These are phyloP conservation scores for Ilex paraguariensis DNA, from an alignment of 305 asterid species.

Conservation along the genomic window DNA sequence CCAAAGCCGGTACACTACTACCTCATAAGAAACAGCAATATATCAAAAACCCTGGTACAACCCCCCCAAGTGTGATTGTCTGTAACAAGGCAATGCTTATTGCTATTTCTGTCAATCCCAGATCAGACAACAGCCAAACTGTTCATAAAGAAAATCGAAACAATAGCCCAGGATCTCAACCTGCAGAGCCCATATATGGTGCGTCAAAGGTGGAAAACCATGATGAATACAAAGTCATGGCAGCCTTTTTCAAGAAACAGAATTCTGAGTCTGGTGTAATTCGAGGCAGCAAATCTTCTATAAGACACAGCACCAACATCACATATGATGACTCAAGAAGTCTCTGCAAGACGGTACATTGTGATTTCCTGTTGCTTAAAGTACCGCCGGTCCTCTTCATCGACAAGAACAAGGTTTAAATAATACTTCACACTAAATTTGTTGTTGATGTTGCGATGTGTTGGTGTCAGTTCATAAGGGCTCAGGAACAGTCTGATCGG, in stretches of 20 bases:
- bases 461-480: conserved; percentile 93
- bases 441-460: conserved; percentile 84
- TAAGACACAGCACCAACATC: too few species aligned
- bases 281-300: too few species aligned
- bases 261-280: too few species aligned
- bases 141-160: background rate
- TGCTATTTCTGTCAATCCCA: background rate
- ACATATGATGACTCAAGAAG: conserved; percentile 17
- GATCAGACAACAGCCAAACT: background rate
- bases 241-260: too few species aligned
- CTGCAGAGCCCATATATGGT: too few species aligned
- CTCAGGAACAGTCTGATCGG: conserved; percentile 91
- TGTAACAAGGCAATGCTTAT: background rate
- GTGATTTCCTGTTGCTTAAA: conserved; percentile 95
- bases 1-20: too few species aligned
- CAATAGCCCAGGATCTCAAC: too few species aligned
- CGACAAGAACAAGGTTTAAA: conserved; percentile 91
- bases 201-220: too few species aligned
- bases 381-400: conserved; percentile 94
- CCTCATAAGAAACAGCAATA: too few species aligned
- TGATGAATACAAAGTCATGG: too few species aligned
- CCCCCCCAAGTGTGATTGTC: background rate
- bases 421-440: conserved; percentile 89
- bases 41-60: too few species aligned
- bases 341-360: conserved; percentile 64